These are phyloP conservation scores for Lipomyces mesembrius DNA, from an alignment of 805 yeast species.

Conservation along the genomic window DNA sequence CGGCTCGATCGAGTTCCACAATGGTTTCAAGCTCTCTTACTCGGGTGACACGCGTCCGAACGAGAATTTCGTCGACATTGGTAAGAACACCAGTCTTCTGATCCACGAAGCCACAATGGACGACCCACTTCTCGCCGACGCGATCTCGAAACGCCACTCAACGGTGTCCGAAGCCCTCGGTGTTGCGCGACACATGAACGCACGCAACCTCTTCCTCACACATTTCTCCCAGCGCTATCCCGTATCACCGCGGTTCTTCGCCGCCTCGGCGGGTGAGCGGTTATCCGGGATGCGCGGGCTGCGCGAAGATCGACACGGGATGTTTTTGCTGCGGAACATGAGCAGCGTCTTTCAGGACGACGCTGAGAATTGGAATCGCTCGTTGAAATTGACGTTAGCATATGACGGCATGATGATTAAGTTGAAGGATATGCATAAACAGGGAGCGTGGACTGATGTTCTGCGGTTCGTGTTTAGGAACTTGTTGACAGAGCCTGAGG, in stretches of 20 bases:
- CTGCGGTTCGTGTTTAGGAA: constrained; percentile 10
- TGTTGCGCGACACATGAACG: constrained; percentile 72
- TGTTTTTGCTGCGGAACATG: constrained; percentile 1
- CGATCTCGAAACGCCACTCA: constrained; percentile 79
- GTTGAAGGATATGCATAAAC: constrained; percentile 51
- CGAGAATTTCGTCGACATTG: constrained; percentile 64
- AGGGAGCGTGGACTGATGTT: constrained; percentile 36
- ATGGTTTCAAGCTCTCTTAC: constrained; percentile 71
- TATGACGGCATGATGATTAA: constrained; percentile 67
- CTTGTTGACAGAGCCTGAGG: constrained; percentile 9
- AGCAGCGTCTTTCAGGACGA: neutral
- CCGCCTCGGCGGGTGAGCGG: constrained; percentile 5
- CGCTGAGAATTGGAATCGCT: constrained; percentile 15
- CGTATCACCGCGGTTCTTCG: constrained; percentile 32
- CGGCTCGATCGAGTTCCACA: constrained; percentile 55
- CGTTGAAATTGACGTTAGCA: constrained; percentile 50
- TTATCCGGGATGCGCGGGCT: neutral
- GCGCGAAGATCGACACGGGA: constrained; percentile 11
- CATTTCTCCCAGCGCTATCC: constrained; percentile 94
- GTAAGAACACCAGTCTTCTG: constrained; percentile 68
- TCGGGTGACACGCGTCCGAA: constrained; percentile 96
- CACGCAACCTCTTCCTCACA: constrained; percentile 72
- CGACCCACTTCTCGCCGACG: constrained; percentile 76
- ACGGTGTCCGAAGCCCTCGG: constrained; percentile 85
- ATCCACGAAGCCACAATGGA: constrained; percentile 95